phyloP scores from a whole-genome alignment of 352 stramenopile genomes.

The Thalassiosira ordinaria region DNA sequence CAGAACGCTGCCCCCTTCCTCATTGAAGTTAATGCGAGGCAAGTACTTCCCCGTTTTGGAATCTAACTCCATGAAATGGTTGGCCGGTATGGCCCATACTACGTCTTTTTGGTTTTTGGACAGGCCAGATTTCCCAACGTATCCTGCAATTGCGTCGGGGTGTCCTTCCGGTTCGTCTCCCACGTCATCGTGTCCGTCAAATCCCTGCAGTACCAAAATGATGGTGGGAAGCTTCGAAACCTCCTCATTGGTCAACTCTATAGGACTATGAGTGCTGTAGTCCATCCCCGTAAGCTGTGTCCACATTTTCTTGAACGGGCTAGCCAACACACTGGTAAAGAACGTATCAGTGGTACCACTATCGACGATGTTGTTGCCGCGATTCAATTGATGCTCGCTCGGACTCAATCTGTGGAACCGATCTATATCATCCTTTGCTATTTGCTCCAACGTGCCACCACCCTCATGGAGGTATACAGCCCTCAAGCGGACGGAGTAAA shows the following conservation, averaged over 20 bases:
- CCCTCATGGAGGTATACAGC: conserved; percentile 75
- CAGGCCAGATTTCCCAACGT: conserved; percentile 55
- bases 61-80: conserved; percentile 86
- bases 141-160: conserved; percentile 27
- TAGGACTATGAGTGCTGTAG: conserved; percentile 63
- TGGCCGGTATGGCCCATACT: conserved; percentile 79
- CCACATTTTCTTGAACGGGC: conserved; percentile 81
- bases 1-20: conserved; percentile 62
- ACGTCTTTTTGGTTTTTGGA: conserved; percentile 65
- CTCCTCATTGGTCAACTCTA: conserved; percentile 65
- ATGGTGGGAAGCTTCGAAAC: conserved; percentile 73
- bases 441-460: conserved; percentile 39
- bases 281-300: conserved; percentile 62
- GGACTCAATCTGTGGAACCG: conserved; percentile 25
- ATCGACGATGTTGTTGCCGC: conserved; percentile 85
- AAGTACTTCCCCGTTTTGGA: conserved; percentile 67
- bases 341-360: conserved; percentile 89
- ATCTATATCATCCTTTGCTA: conserved; percentile 23
- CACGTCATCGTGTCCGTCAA: conserved; percentile 5
- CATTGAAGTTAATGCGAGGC: conserved; percentile 86
- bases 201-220: conserved; percentile 69
- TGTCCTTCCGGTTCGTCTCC: conserved; percentile 21
- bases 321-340: conserved; percentile 65
- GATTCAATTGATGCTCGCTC: conserved; percentile 35
- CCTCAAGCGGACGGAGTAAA: conserved; percentile 86